phyloP scores from a whole-genome alignment of 306 rosid genomes.

The Vigna angularis region DNA sequence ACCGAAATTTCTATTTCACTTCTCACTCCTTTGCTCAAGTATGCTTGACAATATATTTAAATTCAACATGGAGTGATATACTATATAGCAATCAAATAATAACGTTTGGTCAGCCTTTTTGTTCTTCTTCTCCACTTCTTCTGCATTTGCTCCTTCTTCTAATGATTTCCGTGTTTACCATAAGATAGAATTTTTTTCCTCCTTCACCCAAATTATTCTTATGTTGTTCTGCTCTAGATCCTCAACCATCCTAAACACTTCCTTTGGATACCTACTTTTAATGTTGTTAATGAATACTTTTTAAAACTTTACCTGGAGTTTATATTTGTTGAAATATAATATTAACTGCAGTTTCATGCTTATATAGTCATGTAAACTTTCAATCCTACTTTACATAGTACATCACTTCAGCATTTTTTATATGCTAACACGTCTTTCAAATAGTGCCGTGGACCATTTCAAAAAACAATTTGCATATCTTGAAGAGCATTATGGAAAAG shows the following conservation, averaged over 20 bases:
- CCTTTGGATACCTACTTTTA: slow-evolving; percentile 1
- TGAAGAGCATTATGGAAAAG: slow-evolving; percentile 87
- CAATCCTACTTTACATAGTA: background rate
- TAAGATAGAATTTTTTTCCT: slow-evolving; percentile 20
- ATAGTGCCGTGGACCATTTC: slow-evolving; percentile 62
- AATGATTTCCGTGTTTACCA: slow-evolving; percentile 8
- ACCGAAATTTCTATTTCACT: slow-evolving; percentile 19
- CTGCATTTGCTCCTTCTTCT: slow-evolving; percentile 5
- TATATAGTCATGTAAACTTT: slow-evolving; percentile 15
- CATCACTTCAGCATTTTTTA: background rate
- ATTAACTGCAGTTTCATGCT: slow-evolving; percentile 5
- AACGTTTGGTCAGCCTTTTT: background rate
- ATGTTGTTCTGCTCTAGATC: slow-evolving; percentile 20
- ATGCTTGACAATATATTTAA: background rate
- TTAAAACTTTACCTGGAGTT: slow-evolving; percentile 8
- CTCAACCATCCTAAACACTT: slow-evolving; percentile 8
- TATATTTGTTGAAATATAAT: slow-evolving; percentile 11
- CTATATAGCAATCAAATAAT: background rate
- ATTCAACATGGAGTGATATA: slow-evolving; percentile 14
- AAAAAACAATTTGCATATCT: slow-evolving; percentile 42
- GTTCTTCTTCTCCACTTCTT: slow-evolving; percentile 11
- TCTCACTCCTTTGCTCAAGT: background rate
- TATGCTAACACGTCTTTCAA: background rate
- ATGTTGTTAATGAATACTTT: background rate
- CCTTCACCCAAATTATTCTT: background rate